A percentile compares a stretch with the other conserved stretches of the same genome.
Conservation (phyloP, 2,329 filamentous ascomycete genomes). For the Pseudogymnoascus sp. region DNA sequence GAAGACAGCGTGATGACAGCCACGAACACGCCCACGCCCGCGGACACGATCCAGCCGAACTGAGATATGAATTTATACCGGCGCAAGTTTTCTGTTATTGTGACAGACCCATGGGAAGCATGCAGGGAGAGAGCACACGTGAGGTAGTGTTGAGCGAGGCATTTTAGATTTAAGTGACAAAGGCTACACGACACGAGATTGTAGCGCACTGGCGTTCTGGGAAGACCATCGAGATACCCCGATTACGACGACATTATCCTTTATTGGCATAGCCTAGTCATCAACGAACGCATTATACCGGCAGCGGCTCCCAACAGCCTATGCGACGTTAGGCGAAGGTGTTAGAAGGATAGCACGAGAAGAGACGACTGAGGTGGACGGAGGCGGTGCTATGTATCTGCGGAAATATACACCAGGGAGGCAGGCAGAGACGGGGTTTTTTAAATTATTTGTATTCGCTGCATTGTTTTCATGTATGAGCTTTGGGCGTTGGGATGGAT, state of each 20-base stretch:
- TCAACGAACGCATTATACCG: background rate
- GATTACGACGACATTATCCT: background rate
- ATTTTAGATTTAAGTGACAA: background rate
- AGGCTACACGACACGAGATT: background rate
- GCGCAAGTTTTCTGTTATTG: background rate
- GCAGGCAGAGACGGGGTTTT: background rate
- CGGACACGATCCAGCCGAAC: background rate
- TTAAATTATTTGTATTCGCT: background rate
- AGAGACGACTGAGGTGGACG: background rate
- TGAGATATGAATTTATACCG: background rate
- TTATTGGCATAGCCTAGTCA: conserved; percentile 1
- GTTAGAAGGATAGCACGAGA: background rate
- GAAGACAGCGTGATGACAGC: conserved; percentile 1
- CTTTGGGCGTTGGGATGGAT: conserved; percentile 3
- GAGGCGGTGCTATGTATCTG: background rate
- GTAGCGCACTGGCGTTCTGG: conserved; percentile 1
- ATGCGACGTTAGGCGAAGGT: background rate
- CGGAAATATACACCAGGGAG: background rate
- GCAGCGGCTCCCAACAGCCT: background rate
- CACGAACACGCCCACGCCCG: background rate
- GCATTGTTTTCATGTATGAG: conserved; percentile 4
- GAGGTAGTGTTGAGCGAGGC: background rate
- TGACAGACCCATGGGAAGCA: background rate
- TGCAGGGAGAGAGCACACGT: background rate
- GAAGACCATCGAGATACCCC: conserved; percentile 5